These are phyloP conservation scores for Solanum clarkiae DNA, from an alignment of 257 asterid species.

Conservation along the genomic window DNA sequence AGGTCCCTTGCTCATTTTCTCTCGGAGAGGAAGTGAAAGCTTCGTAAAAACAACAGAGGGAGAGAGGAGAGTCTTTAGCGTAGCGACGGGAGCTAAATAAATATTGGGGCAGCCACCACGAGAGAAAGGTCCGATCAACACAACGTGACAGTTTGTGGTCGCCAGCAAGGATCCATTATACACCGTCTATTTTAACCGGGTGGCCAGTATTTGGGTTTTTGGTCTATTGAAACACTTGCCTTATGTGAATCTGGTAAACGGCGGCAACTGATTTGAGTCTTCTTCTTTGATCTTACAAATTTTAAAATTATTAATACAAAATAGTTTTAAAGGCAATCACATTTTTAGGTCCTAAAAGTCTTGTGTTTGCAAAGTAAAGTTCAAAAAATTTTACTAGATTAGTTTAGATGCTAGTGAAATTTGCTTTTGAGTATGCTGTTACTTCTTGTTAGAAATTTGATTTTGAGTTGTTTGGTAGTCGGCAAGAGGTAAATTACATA, in stretches of 20 bases:
- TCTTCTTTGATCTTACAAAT: not conserved
- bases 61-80: not conserved
- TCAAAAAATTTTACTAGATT: not conserved
- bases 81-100: not conserved
- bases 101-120: not conserved
- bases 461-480: no score
- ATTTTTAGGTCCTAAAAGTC: not conserved
- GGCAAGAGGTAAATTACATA: no score
- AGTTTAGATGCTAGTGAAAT: not conserved
- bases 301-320: not conserved
- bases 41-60: not conserved
- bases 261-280: not conserved
- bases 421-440: not conserved
- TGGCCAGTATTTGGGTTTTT: slow-evolving; percentile 1
- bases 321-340: not conserved
- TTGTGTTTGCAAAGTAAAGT: not conserved
- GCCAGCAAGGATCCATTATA: not conserved
- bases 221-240: not conserved
- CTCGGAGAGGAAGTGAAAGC: not conserved
- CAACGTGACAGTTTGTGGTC: not conserved
- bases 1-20: slow-evolving; percentile 84
- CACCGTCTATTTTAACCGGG: not conserved
- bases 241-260: not conserved
- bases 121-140: not conserved
- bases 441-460: no score